phyloP scores from a whole-genome alignment of 768 basidiomycete genomes.

The Pleurotus pulmonarius region DNA sequence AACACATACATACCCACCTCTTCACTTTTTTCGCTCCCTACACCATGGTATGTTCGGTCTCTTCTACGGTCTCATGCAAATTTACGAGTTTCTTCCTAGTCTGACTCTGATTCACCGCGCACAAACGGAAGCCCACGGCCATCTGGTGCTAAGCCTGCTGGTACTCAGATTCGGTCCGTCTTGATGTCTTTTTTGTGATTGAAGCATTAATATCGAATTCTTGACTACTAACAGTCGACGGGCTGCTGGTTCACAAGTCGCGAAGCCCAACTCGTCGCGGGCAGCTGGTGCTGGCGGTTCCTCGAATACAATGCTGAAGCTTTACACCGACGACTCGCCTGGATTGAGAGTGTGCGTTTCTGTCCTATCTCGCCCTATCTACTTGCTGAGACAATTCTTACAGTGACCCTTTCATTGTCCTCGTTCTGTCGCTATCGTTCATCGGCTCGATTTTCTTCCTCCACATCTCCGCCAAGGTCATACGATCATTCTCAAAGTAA shows the following conservation, averaged over 20 bases:
- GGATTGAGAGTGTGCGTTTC: constrained; percentile 93
- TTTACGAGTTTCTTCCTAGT: constrained; percentile 37
- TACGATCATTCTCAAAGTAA: constrained; percentile 85
- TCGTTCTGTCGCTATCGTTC: constrained; percentile 93
- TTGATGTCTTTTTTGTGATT: not conserved
- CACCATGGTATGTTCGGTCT: not conserved
- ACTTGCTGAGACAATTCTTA: not conserved
- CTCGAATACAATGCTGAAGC: constrained; percentile 96
- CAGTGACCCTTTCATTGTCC: constrained; percentile 95
- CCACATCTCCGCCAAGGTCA: constrained; percentile 93
- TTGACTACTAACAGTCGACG: constrained; percentile 52
- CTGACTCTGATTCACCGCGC: constrained; percentile 73
- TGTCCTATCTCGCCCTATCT: not conserved
- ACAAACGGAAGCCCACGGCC: constrained; percentile 34
- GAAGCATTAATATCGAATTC: not conserved
- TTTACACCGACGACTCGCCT: constrained; percentile 98
- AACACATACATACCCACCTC: not conserved
- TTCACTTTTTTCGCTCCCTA: constrained; percentile 4
- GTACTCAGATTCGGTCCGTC: constrained; percentile 77
- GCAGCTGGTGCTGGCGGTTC: constrained; percentile 95
- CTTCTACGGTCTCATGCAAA: not conserved
- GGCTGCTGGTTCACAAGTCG: constrained; percentile 58
- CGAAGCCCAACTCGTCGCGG: constrained; percentile 82
- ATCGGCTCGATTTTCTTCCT: constrained; percentile 99
- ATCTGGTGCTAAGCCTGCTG: constrained; percentile 63